Percentiles rank a stretch among this genome's conserved stretches.
Conservation (phyloP, 441 rosid species). For the Gossypium schwendimanii region DNA sequence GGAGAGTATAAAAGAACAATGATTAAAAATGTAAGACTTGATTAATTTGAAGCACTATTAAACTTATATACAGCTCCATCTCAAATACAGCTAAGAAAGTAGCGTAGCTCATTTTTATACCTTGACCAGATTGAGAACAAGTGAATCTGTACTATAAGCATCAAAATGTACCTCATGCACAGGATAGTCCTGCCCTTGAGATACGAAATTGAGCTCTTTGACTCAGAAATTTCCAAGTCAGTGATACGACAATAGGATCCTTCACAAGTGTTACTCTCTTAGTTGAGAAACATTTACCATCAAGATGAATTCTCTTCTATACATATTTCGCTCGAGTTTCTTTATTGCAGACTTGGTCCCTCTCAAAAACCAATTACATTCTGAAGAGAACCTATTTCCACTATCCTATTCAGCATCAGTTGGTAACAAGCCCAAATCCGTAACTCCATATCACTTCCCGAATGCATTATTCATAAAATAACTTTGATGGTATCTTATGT, state of each 20-base stretch:
- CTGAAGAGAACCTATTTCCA: background rate
- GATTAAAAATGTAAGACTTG: background rate
- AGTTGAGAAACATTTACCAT: background rate
- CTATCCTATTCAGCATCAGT: background rate
- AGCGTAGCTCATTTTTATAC: background rate
- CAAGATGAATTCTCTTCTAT: background rate
- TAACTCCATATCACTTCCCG: background rate
- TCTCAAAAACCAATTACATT: background rate
- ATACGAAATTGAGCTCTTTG: too few species aligned
- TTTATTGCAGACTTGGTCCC: background rate
- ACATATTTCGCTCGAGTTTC: background rate
- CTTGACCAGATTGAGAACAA: background rate
- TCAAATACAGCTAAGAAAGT: background rate
- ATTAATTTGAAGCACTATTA: background rate
- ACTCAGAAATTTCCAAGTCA: too few species aligned
- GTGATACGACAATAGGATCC: background rate
- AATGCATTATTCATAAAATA: background rate
- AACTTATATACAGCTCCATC: background rate
- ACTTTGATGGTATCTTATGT: background rate
- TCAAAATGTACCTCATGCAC: background rate
- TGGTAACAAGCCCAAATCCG: background rate
- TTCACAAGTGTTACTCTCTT: background rate
- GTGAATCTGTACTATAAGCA: background rate
- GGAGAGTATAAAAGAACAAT: background rate
- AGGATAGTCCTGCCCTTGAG: background rate